phyloP scores from a whole-genome alignment of 805 yeast species.

The Torulaspora microellipsoides region DNA sequence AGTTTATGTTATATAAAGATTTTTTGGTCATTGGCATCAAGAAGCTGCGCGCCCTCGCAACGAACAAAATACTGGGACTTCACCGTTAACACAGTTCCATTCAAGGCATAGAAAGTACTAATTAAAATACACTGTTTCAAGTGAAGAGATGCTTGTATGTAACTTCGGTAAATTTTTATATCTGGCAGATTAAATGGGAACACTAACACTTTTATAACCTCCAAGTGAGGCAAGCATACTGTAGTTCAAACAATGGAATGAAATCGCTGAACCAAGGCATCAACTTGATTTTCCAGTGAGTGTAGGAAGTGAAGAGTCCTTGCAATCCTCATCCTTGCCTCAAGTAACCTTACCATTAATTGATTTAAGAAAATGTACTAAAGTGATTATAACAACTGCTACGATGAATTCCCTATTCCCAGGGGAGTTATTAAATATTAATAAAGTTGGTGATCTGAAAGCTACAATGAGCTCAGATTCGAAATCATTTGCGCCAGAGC shows the following conservation, averaged over 20 bases:
- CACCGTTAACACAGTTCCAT: too few species aligned
- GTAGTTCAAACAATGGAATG: constrained; percentile 49
- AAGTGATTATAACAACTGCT: constrained; percentile 23
- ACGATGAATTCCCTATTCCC: constrained; percentile 30
- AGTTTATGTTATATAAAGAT: too few species aligned
- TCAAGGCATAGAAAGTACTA: too few species aligned
- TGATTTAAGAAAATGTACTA: constrained; percentile 14
- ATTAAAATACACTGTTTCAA: too few species aligned
- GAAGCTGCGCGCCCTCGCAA: too few species aligned
- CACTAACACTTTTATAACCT: too few species aligned
- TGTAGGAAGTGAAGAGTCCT: constrained; percentile 21
- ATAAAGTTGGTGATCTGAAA: constrained; percentile 17
- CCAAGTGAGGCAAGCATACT: neutral
- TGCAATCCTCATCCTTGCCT: constrained; percentile 32
- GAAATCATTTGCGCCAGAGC: neutral
- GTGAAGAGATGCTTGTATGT: too few species aligned
- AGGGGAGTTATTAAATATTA: constrained; percentile 9
- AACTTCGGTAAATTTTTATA: too few species aligned
- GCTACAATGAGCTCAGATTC: constrained; percentile 9
- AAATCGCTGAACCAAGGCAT: constrained; percentile 46
- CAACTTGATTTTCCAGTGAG: constrained; percentile 35
- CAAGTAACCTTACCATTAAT: constrained; percentile 22
- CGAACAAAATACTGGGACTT: too few species aligned
- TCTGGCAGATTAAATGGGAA: too few species aligned
- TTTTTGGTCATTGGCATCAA: too few species aligned